These are phyloP conservation scores for Miscanthus lutarioriparius DNA, from an alignment of 176 grass and related monocot species.

Conservation along the genomic window DNA sequence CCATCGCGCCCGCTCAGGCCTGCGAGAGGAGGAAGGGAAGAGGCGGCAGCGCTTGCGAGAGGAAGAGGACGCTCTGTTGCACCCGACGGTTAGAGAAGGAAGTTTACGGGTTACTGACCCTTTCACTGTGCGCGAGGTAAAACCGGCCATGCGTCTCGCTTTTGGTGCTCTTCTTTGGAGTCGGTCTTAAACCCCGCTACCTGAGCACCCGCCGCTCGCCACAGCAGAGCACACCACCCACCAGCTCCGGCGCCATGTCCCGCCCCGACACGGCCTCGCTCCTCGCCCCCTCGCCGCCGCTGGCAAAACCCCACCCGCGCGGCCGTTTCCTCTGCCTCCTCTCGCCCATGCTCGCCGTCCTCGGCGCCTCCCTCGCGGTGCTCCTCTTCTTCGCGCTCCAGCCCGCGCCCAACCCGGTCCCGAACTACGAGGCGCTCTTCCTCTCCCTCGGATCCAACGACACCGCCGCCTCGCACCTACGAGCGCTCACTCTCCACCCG, in stretches of 20 bases:
- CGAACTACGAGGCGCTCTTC: conserved; percentile 61
- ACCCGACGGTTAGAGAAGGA: no score
- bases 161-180: no score
- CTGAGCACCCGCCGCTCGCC: background rate
- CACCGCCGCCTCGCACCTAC: conserved; percentile 70
- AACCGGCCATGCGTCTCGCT: no score
- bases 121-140: no score
- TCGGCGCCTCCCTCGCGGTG: background rate
- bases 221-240: background rate
- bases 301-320: background rate
- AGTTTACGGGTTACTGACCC: no score
- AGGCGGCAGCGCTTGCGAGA: no score
- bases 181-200: background rate
- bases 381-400: conserved; percentile 19
- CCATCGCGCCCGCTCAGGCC: no score
- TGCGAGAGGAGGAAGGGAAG: no score
- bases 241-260: conserved; percentile 27
- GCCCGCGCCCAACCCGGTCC: background rate
- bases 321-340: conserved; percentile 18
- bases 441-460: conserved; percentile 66
- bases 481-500: conserved; percentile 63
- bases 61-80: no score
- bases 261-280: conserved; percentile 37
- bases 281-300: background rate
- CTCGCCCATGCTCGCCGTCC: conserved; percentile 1